Evolutionary conservation across 495 filamentous ascomycete species (phyloP).

Genomic region (Penicillium angulare): DNA sequence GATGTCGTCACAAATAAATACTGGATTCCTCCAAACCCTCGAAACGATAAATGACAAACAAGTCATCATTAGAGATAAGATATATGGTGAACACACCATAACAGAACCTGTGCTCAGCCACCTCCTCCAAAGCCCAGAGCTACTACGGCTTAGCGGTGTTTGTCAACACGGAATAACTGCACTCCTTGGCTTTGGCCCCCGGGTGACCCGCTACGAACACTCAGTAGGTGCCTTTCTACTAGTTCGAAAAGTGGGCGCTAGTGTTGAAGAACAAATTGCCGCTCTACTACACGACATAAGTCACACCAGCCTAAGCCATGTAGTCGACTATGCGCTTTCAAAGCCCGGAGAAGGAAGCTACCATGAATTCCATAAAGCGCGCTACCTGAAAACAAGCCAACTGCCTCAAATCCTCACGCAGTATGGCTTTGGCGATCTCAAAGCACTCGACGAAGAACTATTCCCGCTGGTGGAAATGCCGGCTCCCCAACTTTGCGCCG

Average conservation of each 20-base stretch:
- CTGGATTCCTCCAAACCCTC: constrained; percentile 24
- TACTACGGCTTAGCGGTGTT: constrained; percentile 36
- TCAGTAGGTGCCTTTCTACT: constrained; percentile 44
- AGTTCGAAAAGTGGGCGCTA: constrained; percentile 38
- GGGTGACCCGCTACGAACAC: constrained; percentile 43
- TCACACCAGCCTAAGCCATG: constrained; percentile 45
- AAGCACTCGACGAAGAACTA: constrained; percentile 36
- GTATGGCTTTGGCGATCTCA: constrained; percentile 26
- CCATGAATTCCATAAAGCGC: constrained; percentile 43
- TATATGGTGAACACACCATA: constrained; percentile 35
- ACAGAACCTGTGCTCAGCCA: constrained; percentile 36
- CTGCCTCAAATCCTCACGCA: constrained; percentile 33
- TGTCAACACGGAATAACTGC: constrained; percentile 39
- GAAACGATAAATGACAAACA: constrained; percentile 11
- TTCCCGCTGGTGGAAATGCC: constrained; percentile 42
- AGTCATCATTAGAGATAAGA: constrained; percentile 30
- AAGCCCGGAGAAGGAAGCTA: constrained; percentile 40
- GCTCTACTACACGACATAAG: constrained; percentile 44
- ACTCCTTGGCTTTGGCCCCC: constrained; percentile 32
- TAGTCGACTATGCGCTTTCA: constrained; percentile 39
- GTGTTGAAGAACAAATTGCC: constrained; percentile 40
- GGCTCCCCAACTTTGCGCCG: constrained; percentile 42
- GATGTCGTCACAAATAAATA: constrained; percentile 3
- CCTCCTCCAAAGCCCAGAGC: constrained; percentile 32
- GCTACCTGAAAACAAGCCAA: constrained; percentile 34